phyloP scores from a whole-genome alignment of 305 asterid species.

The Ilex paraguariensis region DNA sequence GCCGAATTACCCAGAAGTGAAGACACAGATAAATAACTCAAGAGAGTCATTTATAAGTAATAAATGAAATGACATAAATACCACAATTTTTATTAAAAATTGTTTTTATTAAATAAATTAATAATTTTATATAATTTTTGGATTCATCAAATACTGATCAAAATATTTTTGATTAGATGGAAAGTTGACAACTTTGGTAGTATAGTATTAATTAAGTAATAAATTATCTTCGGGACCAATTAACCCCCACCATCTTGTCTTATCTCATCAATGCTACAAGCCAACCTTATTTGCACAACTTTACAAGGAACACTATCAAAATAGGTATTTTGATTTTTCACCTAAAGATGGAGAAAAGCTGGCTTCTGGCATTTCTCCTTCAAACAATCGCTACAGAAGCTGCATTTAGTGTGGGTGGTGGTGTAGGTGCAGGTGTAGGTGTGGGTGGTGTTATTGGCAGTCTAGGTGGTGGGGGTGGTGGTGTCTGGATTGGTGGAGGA shows the following conservation, averaged over 20 bases:
- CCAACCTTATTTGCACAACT: conserved; percentile 30
- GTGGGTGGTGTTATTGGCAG: conserved; percentile 3
- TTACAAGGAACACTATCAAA: conserved; percentile 24
- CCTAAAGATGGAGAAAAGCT: conserved; percentile 19
- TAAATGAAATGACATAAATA: too few relatives aligned
- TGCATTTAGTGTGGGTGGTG: conserved; percentile 25
- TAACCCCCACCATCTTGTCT: background rate
- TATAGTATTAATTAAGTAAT: too few relatives aligned
- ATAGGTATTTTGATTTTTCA: conserved; percentile 7
- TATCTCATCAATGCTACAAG: conserved; percentile 32
- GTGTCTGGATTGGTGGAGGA: background rate
- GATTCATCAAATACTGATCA: too few relatives aligned
- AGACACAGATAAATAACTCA: too few relatives aligned
- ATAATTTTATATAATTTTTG: too few relatives aligned
- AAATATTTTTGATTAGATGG: too few relatives aligned
- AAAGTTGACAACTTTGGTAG: too few relatives aligned
- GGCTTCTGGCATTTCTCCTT: conserved; percentile 21
- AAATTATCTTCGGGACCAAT: too few relatives aligned
- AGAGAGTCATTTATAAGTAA: too few relatives aligned
- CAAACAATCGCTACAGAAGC: conserved; percentile 14
- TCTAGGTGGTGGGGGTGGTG: background rate
- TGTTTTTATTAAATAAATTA: too few relatives aligned
- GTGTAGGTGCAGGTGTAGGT: conserved; percentile 29
- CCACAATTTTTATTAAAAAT: too few relatives aligned
- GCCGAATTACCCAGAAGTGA: too few relatives aligned